Evolutionary conservation across 352 stramenopile genomes (phyloP).

Genomic region (Pythium monospermum): DNA sequence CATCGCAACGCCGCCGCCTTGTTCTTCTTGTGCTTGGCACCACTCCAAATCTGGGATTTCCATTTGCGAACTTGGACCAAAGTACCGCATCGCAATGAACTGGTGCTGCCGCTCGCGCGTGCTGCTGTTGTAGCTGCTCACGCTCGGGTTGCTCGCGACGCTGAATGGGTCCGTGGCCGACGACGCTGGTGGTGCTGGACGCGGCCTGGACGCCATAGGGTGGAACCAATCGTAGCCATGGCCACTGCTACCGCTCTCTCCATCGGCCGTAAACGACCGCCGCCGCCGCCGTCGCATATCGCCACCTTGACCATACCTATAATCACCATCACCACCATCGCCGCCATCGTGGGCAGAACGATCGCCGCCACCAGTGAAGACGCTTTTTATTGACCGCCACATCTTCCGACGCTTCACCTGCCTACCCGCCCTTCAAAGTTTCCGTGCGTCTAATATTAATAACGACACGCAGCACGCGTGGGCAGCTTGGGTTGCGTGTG

Average conservation of each 20-base stretch:
- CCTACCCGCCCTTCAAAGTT: no score
- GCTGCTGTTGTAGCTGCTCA: slow-evolving; percentile 49
- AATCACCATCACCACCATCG: no score
- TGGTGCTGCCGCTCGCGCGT: slow-evolving; percentile 32
- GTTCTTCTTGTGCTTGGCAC: not conserved
- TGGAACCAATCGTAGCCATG: slow-evolving; percentile 13
- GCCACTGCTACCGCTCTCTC: no score
- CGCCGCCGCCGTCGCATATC: not conserved
- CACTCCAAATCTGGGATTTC: not conserved
- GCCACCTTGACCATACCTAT: not conserved
- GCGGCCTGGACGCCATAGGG: not conserved
- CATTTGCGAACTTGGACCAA: slow-evolving; percentile 17
- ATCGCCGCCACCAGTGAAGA: no score
- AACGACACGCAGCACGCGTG: no score
- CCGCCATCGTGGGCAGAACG: no score
- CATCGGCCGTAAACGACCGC: not conserved
- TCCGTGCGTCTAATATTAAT: no score
- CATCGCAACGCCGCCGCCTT: not conserved
- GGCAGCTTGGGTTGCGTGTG: no score
- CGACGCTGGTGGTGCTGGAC: slow-evolving; percentile 1
- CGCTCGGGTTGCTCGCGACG: slow-evolving; percentile 38
- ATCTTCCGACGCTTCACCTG: no score
- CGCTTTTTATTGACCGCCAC: no score
- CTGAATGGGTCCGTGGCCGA: slow-evolving; percentile 24
- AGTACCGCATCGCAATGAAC: slow-evolving; percentile 48